Evolutionary conservation across 805 yeast genomes (phyloP).

Genomic region (Kodamaea nitidulidarum): DNA sequence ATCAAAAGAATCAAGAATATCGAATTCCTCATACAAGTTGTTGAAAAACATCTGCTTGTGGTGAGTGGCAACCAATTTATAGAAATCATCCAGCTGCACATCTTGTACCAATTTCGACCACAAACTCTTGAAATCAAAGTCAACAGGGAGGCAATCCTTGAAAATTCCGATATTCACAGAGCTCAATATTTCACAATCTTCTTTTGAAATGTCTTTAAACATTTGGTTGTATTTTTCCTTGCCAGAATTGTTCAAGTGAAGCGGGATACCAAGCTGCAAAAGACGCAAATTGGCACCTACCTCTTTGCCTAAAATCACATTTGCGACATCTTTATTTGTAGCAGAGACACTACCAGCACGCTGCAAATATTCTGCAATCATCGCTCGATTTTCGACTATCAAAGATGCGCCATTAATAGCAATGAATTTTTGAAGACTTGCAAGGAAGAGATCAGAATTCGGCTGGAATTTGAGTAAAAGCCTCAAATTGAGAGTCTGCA

Average conservation of each 20-base stretch:
- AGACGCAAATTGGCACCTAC: slow-evolving; percentile 5
- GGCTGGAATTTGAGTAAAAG: slow-evolving; percentile 35
- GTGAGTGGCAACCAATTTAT: slow-evolving; percentile 14
- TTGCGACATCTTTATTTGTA: slow-evolving; percentile 7
- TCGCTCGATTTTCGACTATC: slow-evolving; percentile 15
- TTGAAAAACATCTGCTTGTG: slow-evolving; percentile 29
- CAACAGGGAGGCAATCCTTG: slow-evolving; percentile 7
- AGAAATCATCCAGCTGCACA: slow-evolving; percentile 20
- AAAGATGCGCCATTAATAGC: slow-evolving; percentile 35
- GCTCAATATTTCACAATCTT: slow-evolving; percentile 14
- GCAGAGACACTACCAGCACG: neutral
- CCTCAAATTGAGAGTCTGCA: slow-evolving; percentile 50
- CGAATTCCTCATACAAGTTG: slow-evolving; percentile 12
- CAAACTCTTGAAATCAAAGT: slow-evolving; percentile 10
- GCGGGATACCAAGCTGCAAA: slow-evolving; percentile 13
- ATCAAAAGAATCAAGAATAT: neutral
- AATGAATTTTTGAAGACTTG: slow-evolving; percentile 32
- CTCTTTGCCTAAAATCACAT: neutral
- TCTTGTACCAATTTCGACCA: slow-evolving; percentile 18
- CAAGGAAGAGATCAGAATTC: slow-evolving; percentile 14
- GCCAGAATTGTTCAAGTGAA: neutral
- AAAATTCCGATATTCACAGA: slow-evolving; percentile 17
- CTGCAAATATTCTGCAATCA: slow-evolving; percentile 15
- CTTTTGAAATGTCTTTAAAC: neutral
- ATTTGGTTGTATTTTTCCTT: neutral